Evolutionary conservation across 139 green algal genomes (phyloP).

Genomic region (Diplosphaera chodatii): DNA sequence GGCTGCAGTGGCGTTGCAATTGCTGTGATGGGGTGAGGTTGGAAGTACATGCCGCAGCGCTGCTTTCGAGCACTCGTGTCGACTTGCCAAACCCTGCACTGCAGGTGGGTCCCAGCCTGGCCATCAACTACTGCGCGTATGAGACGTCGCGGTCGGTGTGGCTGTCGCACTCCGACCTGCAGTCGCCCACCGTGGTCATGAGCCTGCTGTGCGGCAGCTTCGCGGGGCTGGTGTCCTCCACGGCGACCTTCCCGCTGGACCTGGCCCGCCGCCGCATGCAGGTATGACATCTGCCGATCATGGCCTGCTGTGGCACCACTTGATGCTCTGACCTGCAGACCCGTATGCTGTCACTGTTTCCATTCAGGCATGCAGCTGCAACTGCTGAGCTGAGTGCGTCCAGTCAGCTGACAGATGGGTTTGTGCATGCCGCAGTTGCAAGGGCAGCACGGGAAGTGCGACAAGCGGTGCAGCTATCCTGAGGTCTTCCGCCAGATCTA

Average conservation of each 20-base stretch:
- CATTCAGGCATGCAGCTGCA: too few species aligned
- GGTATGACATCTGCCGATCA: neutral
- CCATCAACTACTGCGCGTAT: slow-evolving; percentile 90
- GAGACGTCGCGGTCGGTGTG: slow-evolving; percentile 59
- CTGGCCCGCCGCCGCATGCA: slow-evolving; percentile 82
- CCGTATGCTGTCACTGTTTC: too few species aligned
- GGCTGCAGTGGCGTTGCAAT: too few species aligned
- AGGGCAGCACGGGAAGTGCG: slow-evolving; percentile 26
- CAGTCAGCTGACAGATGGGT: too few species aligned
- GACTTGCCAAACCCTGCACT: too few species aligned
- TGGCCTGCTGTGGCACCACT: too few species aligned
- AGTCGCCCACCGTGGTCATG: slow-evolving; percentile 33
- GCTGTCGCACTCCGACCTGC: slow-evolving; percentile 17
- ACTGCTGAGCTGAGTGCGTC: too few species aligned
- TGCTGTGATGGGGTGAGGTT: too few species aligned
- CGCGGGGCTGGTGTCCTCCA: slow-evolving; percentile 73
- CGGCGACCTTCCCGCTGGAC: slow-evolving; percentile 84
- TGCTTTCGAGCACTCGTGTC: too few species aligned
- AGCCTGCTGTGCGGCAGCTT: slow-evolving; percentile 70
- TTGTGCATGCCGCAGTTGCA: slow-evolving; percentile 80
- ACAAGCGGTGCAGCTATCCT: slow-evolving; percentile 33
- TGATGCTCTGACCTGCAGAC: too few species aligned
- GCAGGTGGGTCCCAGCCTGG: slow-evolving; percentile 68
- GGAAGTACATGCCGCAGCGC: too few species aligned
- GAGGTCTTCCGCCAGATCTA: slow-evolving; percentile 43